phyloP scores from a whole-genome alignment of 1,139 yeast species.

The Suhomyces choctaworum region DNA sequence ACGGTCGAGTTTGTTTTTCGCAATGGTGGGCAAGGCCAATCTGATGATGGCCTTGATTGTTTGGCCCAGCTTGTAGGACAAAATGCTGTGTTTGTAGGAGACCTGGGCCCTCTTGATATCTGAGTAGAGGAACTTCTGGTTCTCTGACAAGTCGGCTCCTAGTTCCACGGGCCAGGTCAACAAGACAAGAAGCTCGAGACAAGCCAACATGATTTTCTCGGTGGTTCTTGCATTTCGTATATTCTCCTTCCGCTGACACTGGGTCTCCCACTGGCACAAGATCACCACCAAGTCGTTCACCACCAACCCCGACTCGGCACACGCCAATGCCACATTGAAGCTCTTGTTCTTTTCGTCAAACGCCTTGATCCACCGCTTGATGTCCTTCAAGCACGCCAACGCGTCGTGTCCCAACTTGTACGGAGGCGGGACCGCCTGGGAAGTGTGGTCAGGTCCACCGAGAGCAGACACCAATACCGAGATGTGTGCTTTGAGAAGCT shows the following conservation, averaged over 20 bases:
- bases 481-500: conserved; percentile 63
- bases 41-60: conserved; percentile 71
- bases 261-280: conserved; percentile 70
- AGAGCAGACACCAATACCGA: conserved; percentile 74
- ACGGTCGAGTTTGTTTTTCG: conserved; percentile 56
- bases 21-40: conserved; percentile 65
- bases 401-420: conserved; percentile 92
- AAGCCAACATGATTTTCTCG: conserved; percentile 66
- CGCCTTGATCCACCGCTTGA: conserved; percentile 81
- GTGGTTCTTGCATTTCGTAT: conserved; percentile 36
- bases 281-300: conserved; percentile 73
- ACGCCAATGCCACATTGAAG: conserved; percentile 84
- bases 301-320: conserved; percentile 78
- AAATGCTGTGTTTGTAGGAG: conserved; percentile 66
- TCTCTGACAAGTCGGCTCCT: conserved; percentile 47
- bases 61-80: conserved; percentile 59
- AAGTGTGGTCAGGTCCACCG: conserved; percentile 73
- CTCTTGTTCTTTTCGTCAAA: conserved; percentile 73
- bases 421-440: conserved; percentile 42
- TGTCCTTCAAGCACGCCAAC: conserved; percentile 80
- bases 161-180: conserved; percentile 80
- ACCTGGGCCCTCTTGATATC: conserved; percentile 66
- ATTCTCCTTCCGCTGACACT: conserved; percentile 22
- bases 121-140: conserved; percentile 59
- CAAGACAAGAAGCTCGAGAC: conserved; percentile 77